phyloP scores from a whole-genome alignment of 352 stramenopile species.

The Phytophthora hibernalis region DNA sequence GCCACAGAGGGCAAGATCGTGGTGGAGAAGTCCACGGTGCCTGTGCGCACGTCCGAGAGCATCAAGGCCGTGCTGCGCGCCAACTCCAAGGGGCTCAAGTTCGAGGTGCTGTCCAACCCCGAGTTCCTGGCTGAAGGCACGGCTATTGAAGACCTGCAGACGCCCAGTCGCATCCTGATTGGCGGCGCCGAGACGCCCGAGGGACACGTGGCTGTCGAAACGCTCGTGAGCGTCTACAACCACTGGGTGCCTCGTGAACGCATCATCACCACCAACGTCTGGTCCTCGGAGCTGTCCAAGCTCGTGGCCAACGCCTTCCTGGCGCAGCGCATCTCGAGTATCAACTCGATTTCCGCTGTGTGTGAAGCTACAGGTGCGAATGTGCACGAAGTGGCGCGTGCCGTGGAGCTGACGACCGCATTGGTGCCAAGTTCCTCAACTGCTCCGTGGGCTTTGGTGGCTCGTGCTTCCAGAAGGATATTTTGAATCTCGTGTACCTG shows the following conservation, averaged over 20 bases:
- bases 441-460: constrained; percentile 99
- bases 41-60: constrained; percentile 97
- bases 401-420: constrained; percentile 98
- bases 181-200: constrained; percentile 94
- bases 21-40: constrained; percentile 99
- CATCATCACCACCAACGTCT: constrained; percentile 99
- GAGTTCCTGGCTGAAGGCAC: constrained; percentile 99
- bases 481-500: constrained; percentile 99
- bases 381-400: constrained; percentile 97
- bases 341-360: constrained; percentile 99
- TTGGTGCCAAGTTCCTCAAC: constrained; percentile 98
- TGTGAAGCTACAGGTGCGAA: constrained; percentile 99
- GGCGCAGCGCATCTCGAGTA: constrained; percentile 98
- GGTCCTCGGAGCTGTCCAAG: constrained; percentile 99
- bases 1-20: constrained; percentile 97
- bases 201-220: constrained; percentile 90
- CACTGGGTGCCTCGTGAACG: constrained; percentile 96
- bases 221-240: constrained; percentile 96
- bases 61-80: constrained; percentile 95
- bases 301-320: constrained; percentile 99
- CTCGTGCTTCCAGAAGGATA: constrained; percentile 85
- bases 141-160: constrained; percentile 96
- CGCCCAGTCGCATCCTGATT: constrained; percentile 97
- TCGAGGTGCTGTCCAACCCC: constrained; percentile 98
- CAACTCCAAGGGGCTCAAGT: constrained; percentile 94